Evolutionary conservation across 106 monocot genomes (phyloP).

Genomic region (Dactylorhiza incarnata): DNA sequence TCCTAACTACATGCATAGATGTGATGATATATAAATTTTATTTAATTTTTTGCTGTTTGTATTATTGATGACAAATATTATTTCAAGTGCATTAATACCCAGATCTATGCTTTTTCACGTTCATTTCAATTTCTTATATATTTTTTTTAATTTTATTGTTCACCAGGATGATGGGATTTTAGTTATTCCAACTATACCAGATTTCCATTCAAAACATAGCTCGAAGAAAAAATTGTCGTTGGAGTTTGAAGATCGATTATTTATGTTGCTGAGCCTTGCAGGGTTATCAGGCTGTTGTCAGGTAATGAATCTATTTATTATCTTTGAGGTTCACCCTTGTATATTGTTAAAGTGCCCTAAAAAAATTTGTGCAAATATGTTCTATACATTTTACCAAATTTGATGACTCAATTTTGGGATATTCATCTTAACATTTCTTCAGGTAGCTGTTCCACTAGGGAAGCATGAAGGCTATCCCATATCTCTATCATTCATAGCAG

Average conservation of each 20-base stretch:
- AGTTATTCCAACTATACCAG: conserved; percentile 73
- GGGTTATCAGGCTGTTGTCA: conserved; percentile 92
- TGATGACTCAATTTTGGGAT: not conserved
- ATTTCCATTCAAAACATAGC: conserved; percentile 37
- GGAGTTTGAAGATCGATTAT: conserved; percentile 51
- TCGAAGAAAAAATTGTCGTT: conserved; percentile 46
- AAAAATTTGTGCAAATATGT: not conserved
- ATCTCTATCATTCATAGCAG: conserved; percentile 74
- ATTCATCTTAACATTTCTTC: conserved; percentile 10
- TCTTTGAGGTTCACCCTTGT: not conserved
- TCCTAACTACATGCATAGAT: too few relatives aligned
- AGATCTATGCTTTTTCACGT: not conserved
- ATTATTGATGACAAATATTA: not conserved
- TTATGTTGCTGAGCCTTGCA: conserved; percentile 69
- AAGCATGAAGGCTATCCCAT: conserved; percentile 61
- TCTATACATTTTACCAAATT: not conserved
- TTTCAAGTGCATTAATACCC: not conserved
- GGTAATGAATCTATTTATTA: conserved; percentile 26
- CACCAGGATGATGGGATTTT: conserved; percentile 81
- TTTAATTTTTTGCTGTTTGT: not conserved
- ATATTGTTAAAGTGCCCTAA: not conserved
- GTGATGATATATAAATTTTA: too few relatives aligned
- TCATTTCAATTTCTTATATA: not conserved
- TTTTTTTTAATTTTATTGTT: not conserved
- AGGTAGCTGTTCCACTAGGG: conserved; percentile 77